These are phyloP conservation scores for Glycine latifolia DNA, from an alignment of 306 rosid species.

Conservation along the genomic window DNA sequence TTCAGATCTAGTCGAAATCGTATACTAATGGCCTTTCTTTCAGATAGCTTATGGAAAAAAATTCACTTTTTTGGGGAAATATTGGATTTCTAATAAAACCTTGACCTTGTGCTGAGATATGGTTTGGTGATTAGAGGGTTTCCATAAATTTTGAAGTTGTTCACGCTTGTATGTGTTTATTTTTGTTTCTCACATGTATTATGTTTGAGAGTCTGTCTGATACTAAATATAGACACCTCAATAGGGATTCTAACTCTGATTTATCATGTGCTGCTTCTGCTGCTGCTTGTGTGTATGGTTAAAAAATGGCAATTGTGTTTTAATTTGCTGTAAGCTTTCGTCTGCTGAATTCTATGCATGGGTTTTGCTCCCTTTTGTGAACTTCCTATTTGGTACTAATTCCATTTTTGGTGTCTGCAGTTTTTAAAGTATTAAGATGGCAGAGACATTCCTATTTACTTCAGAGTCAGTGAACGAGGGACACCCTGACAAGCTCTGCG, in stretches of 20 bases:
- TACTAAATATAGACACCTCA: background rate
- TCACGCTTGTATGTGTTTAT: background rate
- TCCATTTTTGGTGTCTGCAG: constrained; percentile 32
- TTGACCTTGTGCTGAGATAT: background rate
- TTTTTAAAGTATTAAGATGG: constrained; percentile 48
- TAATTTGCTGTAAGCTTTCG: background rate
- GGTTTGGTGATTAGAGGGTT: background rate
- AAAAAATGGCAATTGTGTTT: background rate
- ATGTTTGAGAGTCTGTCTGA: background rate
- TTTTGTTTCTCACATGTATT: background rate
- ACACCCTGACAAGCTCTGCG: constrained; percentile 89
- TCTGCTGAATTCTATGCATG: background rate
- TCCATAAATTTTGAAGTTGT: background rate
- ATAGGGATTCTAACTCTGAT: background rate
- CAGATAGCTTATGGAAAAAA: background rate
- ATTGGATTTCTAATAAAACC: background rate
- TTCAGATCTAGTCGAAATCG: constrained; percentile 44
- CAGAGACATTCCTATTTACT: constrained; percentile 71
- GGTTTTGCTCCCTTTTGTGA: background rate
- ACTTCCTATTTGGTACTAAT: background rate
- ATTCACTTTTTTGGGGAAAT: background rate
- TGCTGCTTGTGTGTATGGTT: background rate
- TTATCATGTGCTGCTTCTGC: background rate
- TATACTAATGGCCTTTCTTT: background rate
- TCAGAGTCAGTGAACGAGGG: constrained; percentile 89